These are phyloP conservation scores for Trichoderma pleuroti DNA, from an alignment of 2,329 filamentous ascomycete genomes.

Conservation along the genomic window DNA sequence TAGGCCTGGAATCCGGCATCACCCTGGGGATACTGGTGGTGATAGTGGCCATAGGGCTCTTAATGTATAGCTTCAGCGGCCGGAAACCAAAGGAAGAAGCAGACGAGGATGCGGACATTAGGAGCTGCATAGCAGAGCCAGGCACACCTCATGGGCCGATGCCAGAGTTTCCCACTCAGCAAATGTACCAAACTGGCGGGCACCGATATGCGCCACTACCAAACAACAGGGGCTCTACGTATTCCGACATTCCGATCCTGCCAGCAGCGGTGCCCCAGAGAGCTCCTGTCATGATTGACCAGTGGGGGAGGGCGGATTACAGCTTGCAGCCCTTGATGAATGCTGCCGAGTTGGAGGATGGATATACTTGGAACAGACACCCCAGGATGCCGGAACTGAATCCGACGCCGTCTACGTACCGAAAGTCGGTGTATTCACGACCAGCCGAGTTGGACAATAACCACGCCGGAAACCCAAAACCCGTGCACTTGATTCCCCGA, in stretches of 20 bases:
- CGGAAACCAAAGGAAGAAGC: not conserved
- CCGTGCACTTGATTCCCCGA: not conserved
- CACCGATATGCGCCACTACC: not conserved
- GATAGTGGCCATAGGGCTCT: not conserved
- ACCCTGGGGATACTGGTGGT: slow-evolving; percentile 1
- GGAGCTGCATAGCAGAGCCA: not conserved
- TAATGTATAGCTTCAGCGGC: not conserved
- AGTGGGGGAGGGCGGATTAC: not conserved
- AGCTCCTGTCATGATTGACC: not conserved
- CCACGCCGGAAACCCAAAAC: slow-evolving; percentile 21
- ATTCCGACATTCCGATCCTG: not conserved
- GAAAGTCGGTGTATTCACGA: not conserved
- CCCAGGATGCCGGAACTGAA: not conserved
- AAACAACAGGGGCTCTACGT: not conserved
- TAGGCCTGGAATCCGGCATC: slow-evolving; percentile 2
- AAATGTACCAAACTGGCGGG: not conserved
- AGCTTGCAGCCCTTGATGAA: not conserved
- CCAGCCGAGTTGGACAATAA: slow-evolving; percentile 1
- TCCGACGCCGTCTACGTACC: not conserved
- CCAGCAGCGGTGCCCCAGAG: not conserved
- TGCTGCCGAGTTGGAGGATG: not conserved
- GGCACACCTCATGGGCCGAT: not conserved
- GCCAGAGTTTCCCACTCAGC: not conserved
- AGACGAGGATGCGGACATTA: not conserved
- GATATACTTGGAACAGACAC: not conserved